phyloP scores from a whole-genome alignment of 2,329 filamentous ascomycete species.

The Penicillium brevicompactum region DNA sequence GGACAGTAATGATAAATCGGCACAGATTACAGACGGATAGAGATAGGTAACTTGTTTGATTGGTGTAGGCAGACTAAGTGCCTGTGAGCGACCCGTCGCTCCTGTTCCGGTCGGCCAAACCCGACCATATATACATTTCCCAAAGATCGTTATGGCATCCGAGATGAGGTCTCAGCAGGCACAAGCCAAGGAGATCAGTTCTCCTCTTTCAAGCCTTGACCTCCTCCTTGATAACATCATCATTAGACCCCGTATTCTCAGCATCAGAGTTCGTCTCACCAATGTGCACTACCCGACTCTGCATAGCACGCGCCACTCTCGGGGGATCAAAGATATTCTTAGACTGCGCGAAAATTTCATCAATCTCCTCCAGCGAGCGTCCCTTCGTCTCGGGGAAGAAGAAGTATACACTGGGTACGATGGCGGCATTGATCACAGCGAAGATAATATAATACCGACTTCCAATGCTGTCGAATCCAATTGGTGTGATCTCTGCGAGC shows the following conservation, averaged over 20 bases:
- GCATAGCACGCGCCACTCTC: constrained; percentile 23
- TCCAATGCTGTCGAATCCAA: constrained; percentile 13
- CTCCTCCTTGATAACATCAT: constrained; percentile 6
- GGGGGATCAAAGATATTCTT: constrained; percentile 33
- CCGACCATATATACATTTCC: neutral
- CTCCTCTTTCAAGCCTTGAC: neutral
- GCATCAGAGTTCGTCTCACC: constrained; percentile 12
- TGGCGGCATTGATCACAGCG: constrained; percentile 42
- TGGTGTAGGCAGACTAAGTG: neutral
- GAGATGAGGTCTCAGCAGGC: neutral
- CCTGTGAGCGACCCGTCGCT: neutral
- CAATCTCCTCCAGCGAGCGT: constrained; percentile 42
- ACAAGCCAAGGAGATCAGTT: neutral
- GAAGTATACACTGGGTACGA: constrained; percentile 39
- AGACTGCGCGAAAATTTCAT: constrained; percentile 40
- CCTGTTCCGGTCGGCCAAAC: neutral
- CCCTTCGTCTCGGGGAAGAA: constrained; percentile 46
- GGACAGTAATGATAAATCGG: too few species aligned
- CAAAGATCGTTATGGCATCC: neutral
- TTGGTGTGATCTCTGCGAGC: constrained; percentile 18
- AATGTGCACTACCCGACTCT: neutral
- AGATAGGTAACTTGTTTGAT: neutral
- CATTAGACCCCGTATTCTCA: constrained; percentile 7
- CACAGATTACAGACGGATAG: neutral
- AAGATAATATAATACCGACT: constrained; percentile 28